Conservation (phyloP, 495 filamentous ascomycete genomes). For the Terfezia claveryi region DNA sequence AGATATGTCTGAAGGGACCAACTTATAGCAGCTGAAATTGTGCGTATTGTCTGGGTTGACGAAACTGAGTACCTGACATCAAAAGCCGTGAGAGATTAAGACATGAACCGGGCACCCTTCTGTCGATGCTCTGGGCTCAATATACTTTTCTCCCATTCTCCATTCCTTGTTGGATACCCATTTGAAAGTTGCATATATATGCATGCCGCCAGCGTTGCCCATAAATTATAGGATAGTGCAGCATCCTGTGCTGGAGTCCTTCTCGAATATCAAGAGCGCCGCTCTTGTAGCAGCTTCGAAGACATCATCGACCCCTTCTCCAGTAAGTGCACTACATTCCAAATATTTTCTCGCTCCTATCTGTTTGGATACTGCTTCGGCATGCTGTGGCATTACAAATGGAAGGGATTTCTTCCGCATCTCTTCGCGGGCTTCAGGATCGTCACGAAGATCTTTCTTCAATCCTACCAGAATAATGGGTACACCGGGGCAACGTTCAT, state of each 20-base stretch:
- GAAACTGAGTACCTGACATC: too few species aligned
- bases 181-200: too few species aligned
- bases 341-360: conserved; percentile 91
- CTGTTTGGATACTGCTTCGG: conserved; percentile 54
- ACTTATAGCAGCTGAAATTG: too few species aligned
- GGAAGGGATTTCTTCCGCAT: conserved; percentile 85
- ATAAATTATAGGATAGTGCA: conserved; percentile 48
- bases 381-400: conserved; percentile 64
- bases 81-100: too few species aligned
- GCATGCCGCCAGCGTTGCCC: too few species aligned
- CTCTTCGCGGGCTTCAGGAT: conserved; percentile 82
- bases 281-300: conserved; percentile 95
- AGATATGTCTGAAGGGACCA: too few species aligned
- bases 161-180: too few species aligned
- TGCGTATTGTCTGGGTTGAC: too few species aligned
- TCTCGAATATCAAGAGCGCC: conserved; percentile 80
- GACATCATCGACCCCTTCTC: conserved; percentile 95
- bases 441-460: conserved; percentile 93
- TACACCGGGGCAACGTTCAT: conserved; percentile 76
- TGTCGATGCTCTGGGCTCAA: too few species aligned
- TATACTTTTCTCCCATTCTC: too few species aligned
- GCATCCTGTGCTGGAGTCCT: conserved; percentile 59
- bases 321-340: conserved; percentile 90
- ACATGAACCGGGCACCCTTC: too few species aligned
- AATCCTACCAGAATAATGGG: conserved; percentile 92